Percentiles rank a stretch among this genome's conserved stretches.
These are phyloP conservation scores for Vanderwaltozyma polyspora DNA, from an alignment of 805 yeast species.

Conservation along the genomic window DNA sequence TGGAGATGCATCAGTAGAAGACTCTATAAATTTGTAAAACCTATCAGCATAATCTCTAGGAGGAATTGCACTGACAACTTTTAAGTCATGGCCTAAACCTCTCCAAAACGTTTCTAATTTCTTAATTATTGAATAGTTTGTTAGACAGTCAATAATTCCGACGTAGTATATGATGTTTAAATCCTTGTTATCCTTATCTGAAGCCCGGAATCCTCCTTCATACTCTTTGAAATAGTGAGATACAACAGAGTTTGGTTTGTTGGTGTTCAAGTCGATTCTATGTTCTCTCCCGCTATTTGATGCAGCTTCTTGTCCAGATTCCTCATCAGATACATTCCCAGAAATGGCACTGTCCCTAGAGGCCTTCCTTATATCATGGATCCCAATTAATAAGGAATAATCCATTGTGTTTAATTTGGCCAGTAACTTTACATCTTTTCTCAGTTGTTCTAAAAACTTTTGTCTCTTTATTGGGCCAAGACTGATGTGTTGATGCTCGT, in stretches of 20 bases:
- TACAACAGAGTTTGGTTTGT: slow-evolving; percentile 6
- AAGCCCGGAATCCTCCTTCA: slow-evolving; percentile 76
- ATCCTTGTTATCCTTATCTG: slow-evolving; percentile 42
- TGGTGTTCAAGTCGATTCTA: not conserved
- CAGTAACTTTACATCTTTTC: slow-evolving; percentile 61
- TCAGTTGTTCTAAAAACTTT: slow-evolving; percentile 56
- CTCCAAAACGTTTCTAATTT: slow-evolving; percentile 80
- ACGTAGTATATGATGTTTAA: slow-evolving; percentile 66
- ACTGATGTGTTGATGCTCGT: slow-evolving; percentile 47
- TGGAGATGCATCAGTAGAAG: slow-evolving; percentile 26
- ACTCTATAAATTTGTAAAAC: slow-evolving; percentile 58
- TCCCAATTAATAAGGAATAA: slow-evolving; percentile 79
- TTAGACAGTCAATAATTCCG: slow-evolving; percentile 90
- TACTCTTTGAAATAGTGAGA: slow-evolving; percentile 51
- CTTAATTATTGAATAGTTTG: slow-evolving; percentile 65
- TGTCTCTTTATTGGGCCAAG: slow-evolving; percentile 64
- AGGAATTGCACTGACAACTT: slow-evolving; percentile 78
- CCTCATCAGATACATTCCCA: slow-evolving; percentile 6
- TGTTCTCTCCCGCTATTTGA: not conserved
- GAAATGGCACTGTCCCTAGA: slow-evolving; percentile 17
- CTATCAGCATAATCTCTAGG: slow-evolving; percentile 84
- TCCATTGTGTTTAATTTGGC: slow-evolving; percentile 85
- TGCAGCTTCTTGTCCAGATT: not conserved
- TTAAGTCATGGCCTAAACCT: slow-evolving; percentile 54
- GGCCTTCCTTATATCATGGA: slow-evolving; percentile 63